Evolutionary conservation across 116 monocot species (phyloP).

Genomic region (Iris pallida): DNA sequence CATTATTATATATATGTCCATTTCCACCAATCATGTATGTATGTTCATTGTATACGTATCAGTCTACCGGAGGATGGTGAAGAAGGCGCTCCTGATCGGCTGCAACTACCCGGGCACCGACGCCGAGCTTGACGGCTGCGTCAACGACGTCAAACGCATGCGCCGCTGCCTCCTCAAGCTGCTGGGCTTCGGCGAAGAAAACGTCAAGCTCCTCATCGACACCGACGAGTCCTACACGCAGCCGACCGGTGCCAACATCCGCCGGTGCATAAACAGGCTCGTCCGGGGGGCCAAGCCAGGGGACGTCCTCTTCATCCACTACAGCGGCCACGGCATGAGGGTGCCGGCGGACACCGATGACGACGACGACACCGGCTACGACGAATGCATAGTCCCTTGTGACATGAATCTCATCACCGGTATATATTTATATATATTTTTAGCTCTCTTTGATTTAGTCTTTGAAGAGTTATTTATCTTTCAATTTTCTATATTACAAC

Average conservation of each 20-base stretch:
- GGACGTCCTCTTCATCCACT: constrained; percentile 17
- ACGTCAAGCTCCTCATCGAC: constrained; percentile 9
- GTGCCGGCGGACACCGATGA: constrained; percentile 8
- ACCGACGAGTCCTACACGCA: not conserved
- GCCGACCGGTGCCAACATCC: constrained; percentile 14
- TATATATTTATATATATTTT: no score
- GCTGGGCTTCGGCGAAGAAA: not conserved
- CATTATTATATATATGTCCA: no score
- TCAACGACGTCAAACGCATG: constrained; percentile 8
- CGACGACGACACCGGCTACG: constrained; percentile 6
- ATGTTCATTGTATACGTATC: no score
- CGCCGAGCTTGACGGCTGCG: constrained; percentile 6
- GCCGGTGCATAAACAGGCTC: not conserved
- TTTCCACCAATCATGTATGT: no score
- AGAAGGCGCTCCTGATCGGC: constrained; percentile 7
- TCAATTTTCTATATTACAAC: no score
- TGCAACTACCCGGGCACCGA: constrained; percentile 10
- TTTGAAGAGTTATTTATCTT: no score
- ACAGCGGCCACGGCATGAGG: constrained; percentile 16
- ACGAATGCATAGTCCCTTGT: constrained; percentile 9
- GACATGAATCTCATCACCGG: constrained; percentile 22
- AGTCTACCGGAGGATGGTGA: not conserved
- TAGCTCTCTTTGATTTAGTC: no score
- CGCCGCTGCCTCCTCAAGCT: not conserved
- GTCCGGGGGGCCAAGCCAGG: constrained; percentile 2